These are phyloP conservation scores for barley (Hordeum vulgare) DNA, from an alignment of 176 grass and related monocot genomes.

Conservation along the genomic window MorexV3_pseudomolecules_assembly NC_058523.1:57029071-57029570, in stretches of 20 bases:
- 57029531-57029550: neutral
- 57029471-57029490: neutral
- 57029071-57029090: neutral
- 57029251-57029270: neutral
- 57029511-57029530: neutral
- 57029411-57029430: neutral
- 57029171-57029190: neutral
- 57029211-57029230: neutral
- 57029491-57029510: neutral
- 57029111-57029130: neutral
- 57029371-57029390: neutral
- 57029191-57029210: neutral
- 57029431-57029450: neutral
- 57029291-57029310: neutral
- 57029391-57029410: neutral
- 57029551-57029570: neutral
- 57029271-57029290: neutral
- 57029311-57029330: neutral
- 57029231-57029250: neutral
- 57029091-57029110: neutral
- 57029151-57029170: neutral
- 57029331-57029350: neutral
- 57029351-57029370: neutral
- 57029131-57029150: neutral
- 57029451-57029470: neutral